Base-by-base conservation (phyloP, 1,139 yeast species). In the Entelexis sorbosivorans region DNA sequence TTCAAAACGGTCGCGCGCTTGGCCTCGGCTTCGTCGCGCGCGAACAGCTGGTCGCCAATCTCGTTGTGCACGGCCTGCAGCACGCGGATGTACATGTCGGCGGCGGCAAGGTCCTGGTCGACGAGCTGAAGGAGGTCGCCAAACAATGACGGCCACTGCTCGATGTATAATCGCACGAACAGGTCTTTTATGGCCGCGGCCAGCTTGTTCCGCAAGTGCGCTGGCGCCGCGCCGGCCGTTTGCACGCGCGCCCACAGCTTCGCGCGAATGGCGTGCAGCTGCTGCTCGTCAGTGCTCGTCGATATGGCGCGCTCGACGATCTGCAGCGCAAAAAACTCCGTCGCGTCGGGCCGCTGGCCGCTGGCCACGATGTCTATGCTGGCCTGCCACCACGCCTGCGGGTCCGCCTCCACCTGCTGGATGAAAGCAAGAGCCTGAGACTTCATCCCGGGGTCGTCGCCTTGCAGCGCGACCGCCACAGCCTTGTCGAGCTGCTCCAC, bases 21-120 rank as follows among this genome's bases (percentile, higher is more conserved):
- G 46, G 78, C 79, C 32, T 73, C 66, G 58, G 78, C 78, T 11
- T 64, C 60, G 17, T 82, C 77, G 59, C 95, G 76, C 31, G 80
- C 70, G 58, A 88, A 82, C 60, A 88, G 76, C 63, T 84, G 91
- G 66, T 93, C 98, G 31, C 95, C 98, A 58, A 93, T 87, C 66
- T 89, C 96, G 47, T 81, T 81, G 64, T 93, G 96, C 55, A 91
- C 79, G 28, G 84, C 78, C 46, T 81, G 68, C 53, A 88, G 70
- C 16, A 87, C 75, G 61, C 96, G 76, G 44, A 84, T 68, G 64
- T 83, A 88, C 66, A 85, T 78, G 63, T 89, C 97, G 14, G 81
- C 73, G 4, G 84, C 86, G 76, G 62, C 36, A 2, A 72, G 71
- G 52, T 75, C 72, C 51, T 66, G 63, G 61, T 61, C 55, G 6